Evolutionary conservation across 108 stramenopile species (phyloP).

Genomic region (Nitzschia inconspicua): DNA sequence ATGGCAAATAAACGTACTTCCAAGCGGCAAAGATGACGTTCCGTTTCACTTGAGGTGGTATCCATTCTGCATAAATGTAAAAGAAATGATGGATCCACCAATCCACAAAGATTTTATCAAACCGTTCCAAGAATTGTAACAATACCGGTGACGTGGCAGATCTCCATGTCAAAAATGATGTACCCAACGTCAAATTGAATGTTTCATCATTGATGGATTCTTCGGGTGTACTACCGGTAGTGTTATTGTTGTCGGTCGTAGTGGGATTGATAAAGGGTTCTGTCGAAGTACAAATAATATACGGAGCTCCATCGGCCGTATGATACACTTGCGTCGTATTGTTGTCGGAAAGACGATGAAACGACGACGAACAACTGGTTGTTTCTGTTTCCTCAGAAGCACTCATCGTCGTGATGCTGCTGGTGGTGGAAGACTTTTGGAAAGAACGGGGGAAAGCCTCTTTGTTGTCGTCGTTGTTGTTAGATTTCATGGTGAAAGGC

Average conservation of each 20-base stretch:
- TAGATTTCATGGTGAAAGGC: no score
- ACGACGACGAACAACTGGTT: no score
- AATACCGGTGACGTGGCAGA: slow-evolving; percentile 29
- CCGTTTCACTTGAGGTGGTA: slow-evolving; percentile 46
- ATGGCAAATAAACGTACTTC: slow-evolving; percentile 59
- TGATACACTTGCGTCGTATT: slow-evolving; percentile 11
- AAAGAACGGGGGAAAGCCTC: no score
- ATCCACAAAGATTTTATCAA: slow-evolving; percentile 23
- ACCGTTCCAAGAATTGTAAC: slow-evolving; percentile 15
- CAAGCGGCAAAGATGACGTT: slow-evolving; percentile 47
- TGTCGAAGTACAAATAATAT: slow-evolving; percentile 11
- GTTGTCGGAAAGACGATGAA: no score
- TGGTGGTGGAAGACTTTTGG: no score
- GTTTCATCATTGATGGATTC: slow-evolving; percentile 40
- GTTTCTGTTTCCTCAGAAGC: no score
- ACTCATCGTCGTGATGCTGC: no score
- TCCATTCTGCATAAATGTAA: slow-evolving; percentile 30
- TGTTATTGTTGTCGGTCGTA: no score
- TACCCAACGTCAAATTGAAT: slow-evolving; percentile 65
- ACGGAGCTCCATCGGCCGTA: slow-evolving; percentile 10
- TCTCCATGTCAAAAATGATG: slow-evolving; percentile 40
- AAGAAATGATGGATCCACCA: slow-evolving; percentile 47
- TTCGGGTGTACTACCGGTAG: slow-evolving; percentile 15
- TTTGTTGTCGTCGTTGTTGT: no score
- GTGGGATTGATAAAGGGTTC: slow-evolving; percentile 16